Percentiles rank a stretch among this genome's conserved stretches.
Conservation (phyloP, 1,284 basidiomycete species). For the Coniferiporia sulphurascens region DNA sequence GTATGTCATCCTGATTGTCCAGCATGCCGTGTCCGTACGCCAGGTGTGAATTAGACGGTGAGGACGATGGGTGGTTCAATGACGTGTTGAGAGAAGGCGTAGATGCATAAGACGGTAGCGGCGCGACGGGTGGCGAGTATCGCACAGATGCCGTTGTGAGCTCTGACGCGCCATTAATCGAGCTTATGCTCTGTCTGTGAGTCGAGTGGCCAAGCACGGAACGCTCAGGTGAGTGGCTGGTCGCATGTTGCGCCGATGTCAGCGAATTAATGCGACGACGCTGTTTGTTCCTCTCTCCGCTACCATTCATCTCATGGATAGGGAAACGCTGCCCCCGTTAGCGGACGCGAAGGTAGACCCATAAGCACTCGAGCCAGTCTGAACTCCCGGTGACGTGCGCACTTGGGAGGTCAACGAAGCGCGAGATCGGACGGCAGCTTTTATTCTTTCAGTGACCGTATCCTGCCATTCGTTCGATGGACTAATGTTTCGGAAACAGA, state of each 20-base stretch:
- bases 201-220: background rate
- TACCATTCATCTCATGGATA: background rate
- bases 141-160: background rate
- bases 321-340: background rate
- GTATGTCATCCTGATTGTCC: background rate
- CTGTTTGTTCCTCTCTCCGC: conserved; percentile 6
- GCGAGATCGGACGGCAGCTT: conserved; percentile 16
- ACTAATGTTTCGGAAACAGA: conserved; percentile 32
- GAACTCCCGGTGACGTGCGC: too few species aligned
- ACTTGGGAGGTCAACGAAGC: background rate
- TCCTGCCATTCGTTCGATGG: conserved; percentile 82
- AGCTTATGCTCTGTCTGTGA: conserved; percentile 5
- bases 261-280: conserved; percentile 10
- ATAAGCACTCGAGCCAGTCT: background rate
- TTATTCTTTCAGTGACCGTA: conserved; percentile 38
- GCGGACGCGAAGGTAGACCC: background rate
- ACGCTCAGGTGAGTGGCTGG: conserved; percentile 3
- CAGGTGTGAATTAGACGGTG: background rate
- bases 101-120: conserved; percentile 4
- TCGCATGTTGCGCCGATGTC: background rate
- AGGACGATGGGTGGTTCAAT: background rate
- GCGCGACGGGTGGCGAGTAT: conserved; percentile 12
- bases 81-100: background rate
- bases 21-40: background rate
- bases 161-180: conserved; percentile 3